Evolutionary conservation across 768 basidiomycete species (phyloP).

Genomic region (Russula sp.): DNA sequence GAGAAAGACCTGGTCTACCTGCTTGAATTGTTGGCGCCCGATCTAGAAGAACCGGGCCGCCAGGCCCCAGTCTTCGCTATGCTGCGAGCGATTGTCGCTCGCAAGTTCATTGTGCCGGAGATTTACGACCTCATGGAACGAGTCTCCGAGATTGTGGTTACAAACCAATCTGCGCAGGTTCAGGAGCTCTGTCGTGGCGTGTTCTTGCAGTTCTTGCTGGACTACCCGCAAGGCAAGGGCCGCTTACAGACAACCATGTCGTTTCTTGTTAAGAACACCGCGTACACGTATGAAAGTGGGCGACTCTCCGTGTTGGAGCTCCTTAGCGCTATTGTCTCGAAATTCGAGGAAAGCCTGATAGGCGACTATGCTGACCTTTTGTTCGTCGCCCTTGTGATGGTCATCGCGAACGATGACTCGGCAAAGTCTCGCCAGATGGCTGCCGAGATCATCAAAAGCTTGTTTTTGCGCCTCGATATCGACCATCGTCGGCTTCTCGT

Average conservation of each 20-base stretch:
- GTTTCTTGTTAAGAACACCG: conserved; percentile 87
- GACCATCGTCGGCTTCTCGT: conserved; percentile 51
- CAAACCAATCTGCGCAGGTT: conserved; percentile 83
- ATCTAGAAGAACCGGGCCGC: conserved; percentile 82
- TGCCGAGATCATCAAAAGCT: conserved; percentile 68
- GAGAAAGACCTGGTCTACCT: conserved; percentile 87
- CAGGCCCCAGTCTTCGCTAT: conserved; percentile 85
- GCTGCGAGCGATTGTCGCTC: conserved; percentile 82
- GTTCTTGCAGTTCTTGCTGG: conserved; percentile 88
- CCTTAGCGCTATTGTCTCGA: conserved; percentile 73
- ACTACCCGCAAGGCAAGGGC: conserved; percentile 95
- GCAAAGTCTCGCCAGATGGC: conserved; percentile 87
- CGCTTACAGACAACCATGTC: conserved; percentile 83
- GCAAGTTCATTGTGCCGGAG: conserved; percentile 91
- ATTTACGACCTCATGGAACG: conserved; percentile 97
- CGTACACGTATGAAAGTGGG: conserved; percentile 87
- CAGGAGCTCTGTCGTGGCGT: conserved; percentile 88
- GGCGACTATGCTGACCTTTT: conserved; percentile 81
- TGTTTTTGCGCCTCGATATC: conserved; percentile 64
- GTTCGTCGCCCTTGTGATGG: conserved; percentile 89
- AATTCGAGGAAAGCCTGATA: conserved; percentile 72
- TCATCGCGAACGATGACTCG: conserved; percentile 90
- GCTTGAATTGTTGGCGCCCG: conserved; percentile 79
- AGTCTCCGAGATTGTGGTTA: conserved; percentile 87
- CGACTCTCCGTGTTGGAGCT: conserved; percentile 92